Base-by-base conservation (phyloP, 192 early-diverging fungal genomes). In the Coemansia sp. region DNA sequence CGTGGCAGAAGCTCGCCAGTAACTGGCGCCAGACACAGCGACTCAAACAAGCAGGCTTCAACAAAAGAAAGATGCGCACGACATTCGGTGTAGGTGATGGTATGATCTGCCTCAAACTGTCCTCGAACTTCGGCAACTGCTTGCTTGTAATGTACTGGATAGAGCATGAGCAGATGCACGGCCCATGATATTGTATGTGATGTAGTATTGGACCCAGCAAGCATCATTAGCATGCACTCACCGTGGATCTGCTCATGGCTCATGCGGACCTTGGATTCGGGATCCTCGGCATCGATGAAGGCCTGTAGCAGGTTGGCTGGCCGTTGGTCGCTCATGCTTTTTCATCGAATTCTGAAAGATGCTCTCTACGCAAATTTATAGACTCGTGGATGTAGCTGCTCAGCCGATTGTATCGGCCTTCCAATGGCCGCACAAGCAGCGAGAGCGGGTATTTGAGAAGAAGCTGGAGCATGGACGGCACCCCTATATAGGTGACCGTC, bases 231-330 rank as follows among this genome's bases (percentile, higher is more conserved):
- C 57, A 81, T 53, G 51, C 70, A 73, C 51, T 81, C 78, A 41
- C 66, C 64, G 41, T 73, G 70, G 16, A 78, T 73, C 54, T 78
- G 76, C 21, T 62, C 66, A 25, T 68, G 71, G 41, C 54, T 54
- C 76, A 79, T 79, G 19, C 65, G 67, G 9, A 70, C 62, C 26
- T 72, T 75, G 44, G 78, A 75, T 64, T 65, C 56, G 18, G 78
- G 73, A 31, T 81, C 73, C 41, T 75, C 78, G 0, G 73, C 78
- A 23, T 81, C 73, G n/a, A 81, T 76, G 34, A 81, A 81, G 18
- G 73, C 78, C 32, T 81, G 78, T 21, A 81, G 50, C 26, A 81
- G 60, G 41, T 81, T 73, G 12, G 60, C 60, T 0, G 76, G 76
- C n/a, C 30, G 55, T 12, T 61, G 47, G n/a, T 60, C 6, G 16